These are phyloP conservation scores for Leishmania lainsoni DNA, from an alignment of 208 protist species.

Conservation along the genomic window DNA sequence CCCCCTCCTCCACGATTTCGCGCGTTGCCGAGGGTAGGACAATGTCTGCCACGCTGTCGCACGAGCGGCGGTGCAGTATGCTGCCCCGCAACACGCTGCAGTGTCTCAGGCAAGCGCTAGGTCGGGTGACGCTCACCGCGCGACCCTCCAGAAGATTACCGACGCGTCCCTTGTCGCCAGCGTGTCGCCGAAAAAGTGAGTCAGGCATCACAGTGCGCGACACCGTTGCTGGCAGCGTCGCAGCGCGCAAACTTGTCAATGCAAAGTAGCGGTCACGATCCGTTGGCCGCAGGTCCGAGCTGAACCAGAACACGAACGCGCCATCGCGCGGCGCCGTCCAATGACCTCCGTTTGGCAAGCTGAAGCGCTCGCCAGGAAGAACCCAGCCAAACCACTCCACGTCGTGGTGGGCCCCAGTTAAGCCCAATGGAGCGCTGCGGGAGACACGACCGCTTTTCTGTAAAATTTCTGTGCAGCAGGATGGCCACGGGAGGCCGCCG, in stretches of 20 bases:
- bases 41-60: conserved; percentile 21
- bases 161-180: conserved; percentile 21
- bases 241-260: conserved; percentile 51
- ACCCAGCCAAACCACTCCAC: conserved; percentile 81
- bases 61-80: conserved; percentile 29
- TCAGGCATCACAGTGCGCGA: conserved; percentile 54
- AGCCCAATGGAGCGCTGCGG: conserved; percentile 50
- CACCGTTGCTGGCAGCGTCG: conserved; percentile 51
- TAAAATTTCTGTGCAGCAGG: conserved; percentile 63
- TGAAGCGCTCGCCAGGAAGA: conserved; percentile 64
- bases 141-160: conserved; percentile 14
- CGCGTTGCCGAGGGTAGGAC: conserved; percentile 22
- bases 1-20: conserved; percentile 32
- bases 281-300: conserved; percentile 55
- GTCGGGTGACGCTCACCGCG: conserved; percentile 6
- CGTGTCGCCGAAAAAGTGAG: conserved; percentile 51
- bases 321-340: conserved; percentile 64
- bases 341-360: conserved; percentile 43
- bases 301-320: conserved; percentile 85
- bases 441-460: conserved; percentile 57
- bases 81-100: conserved; percentile 1
- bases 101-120: neutral
- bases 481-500: conserved; percentile 72
- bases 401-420: conserved; percentile 42
- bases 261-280: conserved; percentile 80